Conservation (phyloP, 306 rosid genomes). For the Nissolia schottii region DNA sequence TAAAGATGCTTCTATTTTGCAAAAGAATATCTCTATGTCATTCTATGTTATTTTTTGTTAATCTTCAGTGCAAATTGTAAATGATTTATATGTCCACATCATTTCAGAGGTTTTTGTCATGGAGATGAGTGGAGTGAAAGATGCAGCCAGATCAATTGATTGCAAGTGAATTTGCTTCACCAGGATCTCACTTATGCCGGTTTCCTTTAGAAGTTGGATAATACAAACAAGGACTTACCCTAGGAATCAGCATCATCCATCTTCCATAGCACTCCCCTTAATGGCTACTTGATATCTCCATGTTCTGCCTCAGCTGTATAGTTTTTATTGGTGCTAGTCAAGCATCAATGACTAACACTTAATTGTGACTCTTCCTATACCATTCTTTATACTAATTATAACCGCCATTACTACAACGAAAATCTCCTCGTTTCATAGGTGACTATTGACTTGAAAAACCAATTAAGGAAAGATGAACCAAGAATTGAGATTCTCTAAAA, state of each 20-base stretch:
- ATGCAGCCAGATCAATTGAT: slow-evolving; percentile 19
- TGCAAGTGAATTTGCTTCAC: slow-evolving; percentile 20
- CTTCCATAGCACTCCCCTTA: not conserved
- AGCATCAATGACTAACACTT: slow-evolving; percentile 24
- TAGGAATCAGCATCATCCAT: not conserved
- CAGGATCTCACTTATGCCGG: slow-evolving; percentile 18
- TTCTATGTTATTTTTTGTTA: not conserved
- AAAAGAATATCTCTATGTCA: not conserved
- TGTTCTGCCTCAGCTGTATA: slow-evolving; percentile 26
- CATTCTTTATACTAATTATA: slow-evolving; percentile 28
- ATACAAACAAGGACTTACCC: not conserved
- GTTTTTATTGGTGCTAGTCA: slow-evolving; percentile 16
- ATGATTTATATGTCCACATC: not conserved
- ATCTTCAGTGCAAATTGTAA: not conserved
- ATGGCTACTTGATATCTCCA: slow-evolving; percentile 9
- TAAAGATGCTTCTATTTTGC: not conserved
- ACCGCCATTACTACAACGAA: slow-evolving; percentile 2
- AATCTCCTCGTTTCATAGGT: slow-evolving; percentile 15
- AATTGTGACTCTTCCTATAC: slow-evolving; percentile 8
- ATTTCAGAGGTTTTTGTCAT: slow-evolving; percentile 27
- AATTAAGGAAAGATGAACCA: not conserved
- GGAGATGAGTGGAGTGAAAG: slow-evolving; percentile 32
- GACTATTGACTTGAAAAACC: not conserved
- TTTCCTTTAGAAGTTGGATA: slow-evolving; percentile 21
- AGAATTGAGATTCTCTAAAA: too few species aligned